phyloP scores from a whole-genome alignment of 106 monocot genomes.

The Dendrobium huoshanense region DNA sequence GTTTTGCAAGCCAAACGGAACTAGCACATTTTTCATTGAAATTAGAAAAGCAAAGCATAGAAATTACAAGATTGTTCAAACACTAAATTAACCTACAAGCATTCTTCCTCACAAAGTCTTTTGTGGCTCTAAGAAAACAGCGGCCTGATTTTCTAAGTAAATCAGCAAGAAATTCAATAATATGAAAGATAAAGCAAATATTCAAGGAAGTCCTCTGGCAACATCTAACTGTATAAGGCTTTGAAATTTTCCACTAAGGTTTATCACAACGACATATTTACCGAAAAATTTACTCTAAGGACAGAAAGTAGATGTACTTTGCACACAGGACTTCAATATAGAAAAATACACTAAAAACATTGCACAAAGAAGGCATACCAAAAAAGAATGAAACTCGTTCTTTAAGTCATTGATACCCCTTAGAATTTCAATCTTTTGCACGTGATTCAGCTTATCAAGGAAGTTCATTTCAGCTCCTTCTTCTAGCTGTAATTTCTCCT shows the following conservation, averaged over 20 bases:
- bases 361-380: conserved; percentile 42
- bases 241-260: neutral
- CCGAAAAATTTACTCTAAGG: neutral
- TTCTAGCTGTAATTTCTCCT: conserved; percentile 68
- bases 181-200: neutral
- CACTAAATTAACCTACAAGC: neutral
- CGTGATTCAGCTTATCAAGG: conserved; percentile 65
- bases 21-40: neutral
- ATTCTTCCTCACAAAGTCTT: neutral
- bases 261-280: neutral
- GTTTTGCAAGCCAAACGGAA: neutral
- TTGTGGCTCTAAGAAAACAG: neutral
- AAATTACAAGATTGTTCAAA: neutral
- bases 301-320: neutral
- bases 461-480: conserved; percentile 81
- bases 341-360: neutral
- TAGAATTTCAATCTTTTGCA: conserved; percentile 88
- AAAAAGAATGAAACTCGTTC: conserved; percentile 67
- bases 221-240: neutral
- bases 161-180: neutral
- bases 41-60: neutral
- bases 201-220: neutral
- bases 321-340: neutral
- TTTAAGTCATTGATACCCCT: conserved; percentile 85
- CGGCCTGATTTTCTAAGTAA: neutral